Percentiles rank a stretch among this genome's conserved stretches.
Evolutionary conservation across 2,329 filamentous ascomycete genomes (phyloP).

Genomic region (Trichothecium sympodiale): DNA sequence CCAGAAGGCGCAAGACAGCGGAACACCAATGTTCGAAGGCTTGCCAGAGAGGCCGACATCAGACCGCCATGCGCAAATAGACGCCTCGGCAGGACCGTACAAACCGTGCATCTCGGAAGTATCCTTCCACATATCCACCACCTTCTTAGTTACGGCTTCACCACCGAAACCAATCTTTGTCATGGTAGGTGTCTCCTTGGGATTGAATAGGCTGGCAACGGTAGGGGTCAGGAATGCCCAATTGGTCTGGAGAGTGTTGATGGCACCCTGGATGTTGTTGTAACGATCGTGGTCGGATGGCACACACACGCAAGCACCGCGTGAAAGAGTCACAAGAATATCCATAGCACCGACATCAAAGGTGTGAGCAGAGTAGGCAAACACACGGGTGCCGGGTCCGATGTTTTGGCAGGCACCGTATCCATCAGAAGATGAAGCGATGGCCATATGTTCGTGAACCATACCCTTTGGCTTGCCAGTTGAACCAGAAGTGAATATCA

Average conservation of each 20-base stretch:
- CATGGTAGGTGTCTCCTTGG: constrained; percentile 1
- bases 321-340: constrained; percentile 3
- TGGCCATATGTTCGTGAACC: constrained; percentile 4
- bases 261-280: not conserved
- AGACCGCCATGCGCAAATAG: constrained; percentile 11
- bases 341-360: constrained; percentile 8
- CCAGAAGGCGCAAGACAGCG: constrained; percentile 8
- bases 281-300: constrained; percentile 2
- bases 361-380: constrained; percentile 29
- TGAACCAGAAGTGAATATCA: constrained; percentile 4
- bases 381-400: constrained; percentile 20
- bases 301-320: constrained; percentile 2
- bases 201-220: not conserved
- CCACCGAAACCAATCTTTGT: constrained; percentile 4
- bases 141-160: constrained; percentile 4
- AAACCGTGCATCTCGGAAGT: constrained; percentile 24
- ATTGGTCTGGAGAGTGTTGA: not conserved
- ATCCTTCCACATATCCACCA: constrained; percentile 5
- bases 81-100: constrained; percentile 30
- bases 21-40: constrained; percentile 6
- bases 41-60: constrained; percentile 1
- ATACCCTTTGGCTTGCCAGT: constrained; percentile 7
- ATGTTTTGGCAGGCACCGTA: constrained; percentile 22
- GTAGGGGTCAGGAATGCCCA: constrained; percentile 3
- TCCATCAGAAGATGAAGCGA: constrained; percentile 23